These are phyloP conservation scores for Verbascum thapsus DNA, from an alignment of 257 asterid genomes.

Conservation along the genomic window DNA sequence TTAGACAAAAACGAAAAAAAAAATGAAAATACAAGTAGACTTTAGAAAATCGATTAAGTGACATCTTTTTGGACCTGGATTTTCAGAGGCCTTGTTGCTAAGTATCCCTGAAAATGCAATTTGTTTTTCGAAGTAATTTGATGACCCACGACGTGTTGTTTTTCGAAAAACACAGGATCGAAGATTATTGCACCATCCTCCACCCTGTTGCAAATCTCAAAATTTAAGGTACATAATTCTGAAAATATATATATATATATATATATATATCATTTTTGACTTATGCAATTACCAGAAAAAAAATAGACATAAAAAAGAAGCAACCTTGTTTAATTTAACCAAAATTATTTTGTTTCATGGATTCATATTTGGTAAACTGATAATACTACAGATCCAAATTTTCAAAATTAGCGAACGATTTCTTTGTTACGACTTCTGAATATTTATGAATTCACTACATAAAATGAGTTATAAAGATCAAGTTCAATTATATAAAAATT, in stretches of 20 bases:
- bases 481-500: no score
- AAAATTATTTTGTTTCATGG: neutral
- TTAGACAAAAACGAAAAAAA: conserved; percentile 11
- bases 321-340: neutral
- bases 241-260: no score
- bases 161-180: conserved; percentile 55
- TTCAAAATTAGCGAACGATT: no score
- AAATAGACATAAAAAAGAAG: neutral
- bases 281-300: neutral
- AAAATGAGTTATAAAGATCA: no score
- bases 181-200: conserved; percentile 87
- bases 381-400: no score
- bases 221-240: neutral
- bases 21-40: no score
- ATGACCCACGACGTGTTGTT: conserved; percentile 59
- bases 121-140: conserved; percentile 50
- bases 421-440: no score
- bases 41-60: no score
- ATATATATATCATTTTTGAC: neutral
- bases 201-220: conserved; percentile 62
- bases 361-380: no score
- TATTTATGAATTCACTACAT: no score
- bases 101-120: conserved; percentile 63
- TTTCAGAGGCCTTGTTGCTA: conserved; percentile 59
- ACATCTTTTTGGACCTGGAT: conserved; percentile 49